Evolutionary conservation across 2,329 filamentous ascomycete genomes (phyloP).

Genomic region (Aspergillus sp.): DNA sequence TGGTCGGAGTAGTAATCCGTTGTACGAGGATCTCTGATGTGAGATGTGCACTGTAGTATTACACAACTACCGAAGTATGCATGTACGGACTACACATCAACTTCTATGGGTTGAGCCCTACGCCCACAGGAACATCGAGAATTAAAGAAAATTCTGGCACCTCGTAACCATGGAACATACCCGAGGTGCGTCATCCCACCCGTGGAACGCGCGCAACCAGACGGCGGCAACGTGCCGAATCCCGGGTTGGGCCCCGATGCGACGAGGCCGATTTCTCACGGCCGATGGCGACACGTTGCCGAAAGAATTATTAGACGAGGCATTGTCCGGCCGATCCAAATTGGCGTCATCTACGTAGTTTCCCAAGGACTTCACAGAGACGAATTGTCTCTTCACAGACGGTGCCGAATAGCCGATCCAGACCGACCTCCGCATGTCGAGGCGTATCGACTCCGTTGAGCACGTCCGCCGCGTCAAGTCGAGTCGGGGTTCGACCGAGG

Average conservation of each 20-base stretch:
- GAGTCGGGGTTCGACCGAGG: too few relatives aligned
- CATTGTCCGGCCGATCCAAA: too few relatives aligned
- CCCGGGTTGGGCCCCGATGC: not conserved
- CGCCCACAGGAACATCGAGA: not conserved
- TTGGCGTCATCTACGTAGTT: too few relatives aligned
- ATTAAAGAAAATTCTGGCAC: slow-evolving; percentile 4
- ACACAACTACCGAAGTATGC: not conserved
- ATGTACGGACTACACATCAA: too few relatives aligned
- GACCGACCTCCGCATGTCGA: not conserved
- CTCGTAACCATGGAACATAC: slow-evolving; percentile 6
- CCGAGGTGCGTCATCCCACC: slow-evolving; percentile 1
- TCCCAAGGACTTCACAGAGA: too few relatives aligned
- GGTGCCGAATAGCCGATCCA: not conserved
- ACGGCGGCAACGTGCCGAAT: not conserved
- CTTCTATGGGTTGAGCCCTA: not conserved
- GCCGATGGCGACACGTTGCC: too few relatives aligned
- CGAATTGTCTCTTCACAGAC: too few relatives aligned
- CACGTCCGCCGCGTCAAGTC: too few relatives aligned
- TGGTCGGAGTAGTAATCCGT: not conserved
- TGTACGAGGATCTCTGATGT: not conserved
- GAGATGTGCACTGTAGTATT: not conserved
- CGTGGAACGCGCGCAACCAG: not conserved
- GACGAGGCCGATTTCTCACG: too few relatives aligned
- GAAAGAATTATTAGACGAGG: too few relatives aligned
- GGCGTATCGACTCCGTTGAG: too few relatives aligned